Evolutionary conservation across 1,284 basidiomycete species (phyloP), one percentile per base, ranked within the genome.

Genomic region (Laetiporus sulphureus): DNA sequence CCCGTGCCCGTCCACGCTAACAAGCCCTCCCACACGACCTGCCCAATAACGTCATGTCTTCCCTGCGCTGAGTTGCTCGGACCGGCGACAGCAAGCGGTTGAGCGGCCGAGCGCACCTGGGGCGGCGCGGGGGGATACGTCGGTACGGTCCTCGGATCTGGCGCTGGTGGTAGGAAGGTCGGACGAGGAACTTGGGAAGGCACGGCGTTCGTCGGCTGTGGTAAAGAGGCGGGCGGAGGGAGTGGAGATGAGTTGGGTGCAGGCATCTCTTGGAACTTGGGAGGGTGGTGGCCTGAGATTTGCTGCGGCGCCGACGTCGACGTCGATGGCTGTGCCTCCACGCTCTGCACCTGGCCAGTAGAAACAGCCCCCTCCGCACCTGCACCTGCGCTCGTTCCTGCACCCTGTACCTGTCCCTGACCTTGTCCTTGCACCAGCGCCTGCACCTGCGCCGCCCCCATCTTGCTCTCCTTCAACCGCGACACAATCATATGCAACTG

Each of bases 21-120:
- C 3, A 54, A 54, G 3, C 81, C 82, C 19, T 65, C 59, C 82
- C 82, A 84, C 5, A 35, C 64, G 32, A 25, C 38, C 21, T 18
- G 19, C 18, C 32, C 32, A 16, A 25, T 30, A 18, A 15, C 31
- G 30, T 13, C 25, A 29, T 18, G 40, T 35, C 22, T 37, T 37
- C 22, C 30, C 40, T 5, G n/a, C n/a, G 38, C 24, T 19, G 37
- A 12, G 10, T 33, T 18, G 32, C 8, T 11, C 7, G 10, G 8
- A 10, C 34, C 18, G 34, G 16, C 34, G 20, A 5, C 8, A 15
- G 21, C 8, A 5, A 8, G 10, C 11, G 34, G 18, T 8, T 22
- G 5, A 20, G 34, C 7, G 34, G 22, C 31, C 16, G 31, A 32
- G 10, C 16, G 8, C 15, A n/a, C n/a, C n/a, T n/a, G n/a, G n/a